Evolutionary conservation across 2,329 filamentous ascomycete genomes (phyloP).

Genomic region (Whalleya microplaca): DNA sequence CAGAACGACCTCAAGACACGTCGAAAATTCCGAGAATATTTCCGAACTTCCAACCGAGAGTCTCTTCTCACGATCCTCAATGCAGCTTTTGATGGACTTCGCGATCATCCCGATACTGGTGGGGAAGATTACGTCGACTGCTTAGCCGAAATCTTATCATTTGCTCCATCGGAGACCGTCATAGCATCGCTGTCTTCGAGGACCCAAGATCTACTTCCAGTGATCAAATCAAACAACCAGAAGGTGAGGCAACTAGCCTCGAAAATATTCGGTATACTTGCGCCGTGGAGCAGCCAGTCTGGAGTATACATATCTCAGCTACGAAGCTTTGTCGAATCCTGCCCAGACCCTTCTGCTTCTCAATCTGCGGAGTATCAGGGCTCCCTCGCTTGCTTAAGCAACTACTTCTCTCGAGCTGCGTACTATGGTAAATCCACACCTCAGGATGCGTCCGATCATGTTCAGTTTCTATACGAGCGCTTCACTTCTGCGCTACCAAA

Average conservation of each 20-base stretch:
- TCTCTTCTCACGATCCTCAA: slow-evolving; percentile 51
- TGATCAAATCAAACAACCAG: slow-evolving; percentile 73
- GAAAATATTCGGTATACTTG: slow-evolving; percentile 75
- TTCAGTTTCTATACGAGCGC: slow-evolving; percentile 27
- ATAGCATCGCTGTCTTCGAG: slow-evolving; percentile 45
- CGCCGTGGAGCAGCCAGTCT: slow-evolving; percentile 62
- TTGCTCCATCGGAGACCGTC: slow-evolving; percentile 37
- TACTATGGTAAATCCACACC: slow-evolving; percentile 30
- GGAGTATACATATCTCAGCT: slow-evolving; percentile 44
- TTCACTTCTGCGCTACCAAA: slow-evolving; percentile 23
- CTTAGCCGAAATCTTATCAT: slow-evolving; percentile 35
- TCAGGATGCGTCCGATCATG: slow-evolving; percentile 26
- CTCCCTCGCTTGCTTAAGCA: slow-evolving; percentile 34
- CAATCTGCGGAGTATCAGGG: slow-evolving; percentile 38
- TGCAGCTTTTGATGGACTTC: slow-evolving; percentile 61
- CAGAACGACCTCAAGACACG: slow-evolving; percentile 70
- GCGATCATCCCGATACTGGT: slow-evolving; percentile 45
- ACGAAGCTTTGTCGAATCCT: slow-evolving; percentile 29
- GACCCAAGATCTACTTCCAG: slow-evolving; percentile 56
- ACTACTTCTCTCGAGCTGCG: slow-evolving; percentile 31
- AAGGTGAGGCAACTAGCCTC: slow-evolving; percentile 69
- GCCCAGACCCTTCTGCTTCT: slow-evolving; percentile 29
- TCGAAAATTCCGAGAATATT: slow-evolving; percentile 58
- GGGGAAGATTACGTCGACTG: slow-evolving; percentile 35
- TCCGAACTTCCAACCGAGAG: slow-evolving; percentile 46